Evolutionary conservation across 495 filamentous ascomycete species (phyloP).

Genomic region (Hypomontagnella submonticulosa): DNA sequence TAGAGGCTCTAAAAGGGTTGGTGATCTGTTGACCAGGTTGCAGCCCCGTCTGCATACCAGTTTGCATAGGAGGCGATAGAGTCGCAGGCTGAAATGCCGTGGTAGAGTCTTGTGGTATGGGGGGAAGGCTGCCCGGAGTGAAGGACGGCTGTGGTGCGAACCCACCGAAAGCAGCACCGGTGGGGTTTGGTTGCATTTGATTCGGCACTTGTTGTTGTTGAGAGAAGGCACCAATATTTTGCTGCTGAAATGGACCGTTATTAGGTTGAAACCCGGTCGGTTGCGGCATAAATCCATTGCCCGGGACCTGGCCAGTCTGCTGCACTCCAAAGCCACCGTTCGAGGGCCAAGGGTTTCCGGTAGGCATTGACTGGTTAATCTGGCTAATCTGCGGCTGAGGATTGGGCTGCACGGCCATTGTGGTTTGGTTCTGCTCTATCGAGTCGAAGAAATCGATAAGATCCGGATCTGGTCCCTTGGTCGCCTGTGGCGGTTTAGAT

Average conservation of each 20-base stretch:
- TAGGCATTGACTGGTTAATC: slow-evolving; percentile 49
- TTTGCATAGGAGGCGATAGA: slow-evolving; percentile 50
- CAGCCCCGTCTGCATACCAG: slow-evolving; percentile 55
- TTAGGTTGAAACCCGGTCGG: slow-evolving; percentile 61
- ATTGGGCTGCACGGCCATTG: slow-evolving; percentile 61
- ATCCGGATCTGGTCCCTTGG: slow-evolving; percentile 77
- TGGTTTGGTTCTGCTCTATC: slow-evolving; percentile 91
- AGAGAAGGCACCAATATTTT: slow-evolving; percentile 59
- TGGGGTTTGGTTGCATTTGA: slow-evolving; percentile 64
- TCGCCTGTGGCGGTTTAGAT: slow-evolving; percentile 45
- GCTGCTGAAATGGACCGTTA: slow-evolving; percentile 58
- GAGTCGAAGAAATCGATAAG: slow-evolving; percentile 99
- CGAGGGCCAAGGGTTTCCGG: slow-evolving; percentile 57
- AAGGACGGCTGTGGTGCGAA: slow-evolving; percentile 76
- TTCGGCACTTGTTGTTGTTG: slow-evolving; percentile 64
- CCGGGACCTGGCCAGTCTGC: slow-evolving; percentile 56
- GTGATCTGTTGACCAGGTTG: slow-evolving; percentile 68
- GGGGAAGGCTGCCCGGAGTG: slow-evolving; percentile 62
- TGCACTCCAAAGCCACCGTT: slow-evolving; percentile 51
- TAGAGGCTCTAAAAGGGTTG: slow-evolving; percentile 90
- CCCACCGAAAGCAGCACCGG: slow-evolving; percentile 87
- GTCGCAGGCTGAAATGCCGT: slow-evolving; percentile 58
- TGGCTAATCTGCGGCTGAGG: slow-evolving; percentile 43
- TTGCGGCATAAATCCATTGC: slow-evolving; percentile 62
- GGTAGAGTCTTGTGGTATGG: slow-evolving; percentile 74